Percentiles rank a stretch among this genome's conserved stretches.
phyloP scores from a whole-genome alignment of 2,329 filamentous ascomycete species.

The Fusarium decemcellulare region DNA sequence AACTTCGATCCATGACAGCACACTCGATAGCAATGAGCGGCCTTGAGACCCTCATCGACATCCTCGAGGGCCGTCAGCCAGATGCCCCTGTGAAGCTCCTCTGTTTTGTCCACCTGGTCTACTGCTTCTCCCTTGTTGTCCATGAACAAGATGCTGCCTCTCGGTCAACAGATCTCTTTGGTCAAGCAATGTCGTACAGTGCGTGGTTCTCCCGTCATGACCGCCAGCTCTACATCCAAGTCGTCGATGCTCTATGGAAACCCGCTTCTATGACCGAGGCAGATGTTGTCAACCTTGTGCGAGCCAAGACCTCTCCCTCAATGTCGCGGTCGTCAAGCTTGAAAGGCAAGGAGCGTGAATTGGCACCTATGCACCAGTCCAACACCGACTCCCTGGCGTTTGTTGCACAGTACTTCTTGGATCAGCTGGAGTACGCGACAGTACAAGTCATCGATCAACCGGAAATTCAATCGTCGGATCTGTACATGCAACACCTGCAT shows the following conservation, averaged over 20 bases:
- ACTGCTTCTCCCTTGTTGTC: conserved; percentile 64
- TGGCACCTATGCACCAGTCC: conserved; percentile 48
- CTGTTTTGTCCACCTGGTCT: conserved; percentile 67
- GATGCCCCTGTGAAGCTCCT: conserved; percentile 60
- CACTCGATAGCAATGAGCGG: conserved; percentile 58
- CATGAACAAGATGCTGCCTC: conserved; percentile 57
- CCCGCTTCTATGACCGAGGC: conserved; percentile 53
- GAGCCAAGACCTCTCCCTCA: conserved; percentile 29
- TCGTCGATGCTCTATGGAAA: conserved; percentile 65
- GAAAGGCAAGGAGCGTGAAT: conserved; percentile 61
- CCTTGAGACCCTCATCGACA: conserved; percentile 56
- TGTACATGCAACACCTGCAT: conserved; percentile 59
- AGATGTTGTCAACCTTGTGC: conserved; percentile 49
- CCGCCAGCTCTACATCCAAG: conserved; percentile 56
- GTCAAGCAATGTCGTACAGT: conserved; percentile 62
- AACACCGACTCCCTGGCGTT: conserved; percentile 56
- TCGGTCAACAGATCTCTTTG: conserved; percentile 59
- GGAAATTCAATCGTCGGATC: conserved; percentile 56
- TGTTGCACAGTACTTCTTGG: conserved; percentile 64
- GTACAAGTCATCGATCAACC: conserved; percentile 48
- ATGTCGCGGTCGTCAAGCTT: conserved; percentile 43
- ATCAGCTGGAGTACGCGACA: conserved; percentile 64
- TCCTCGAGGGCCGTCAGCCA: conserved; percentile 56
- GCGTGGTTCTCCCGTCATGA: conserved; percentile 56
- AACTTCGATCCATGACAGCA: conserved; percentile 57